These are phyloP conservation scores for Omphalotus guepiniiformis DNA, from an alignment of 768 basidiomycete genomes.

Conservation along the genomic window DNA sequence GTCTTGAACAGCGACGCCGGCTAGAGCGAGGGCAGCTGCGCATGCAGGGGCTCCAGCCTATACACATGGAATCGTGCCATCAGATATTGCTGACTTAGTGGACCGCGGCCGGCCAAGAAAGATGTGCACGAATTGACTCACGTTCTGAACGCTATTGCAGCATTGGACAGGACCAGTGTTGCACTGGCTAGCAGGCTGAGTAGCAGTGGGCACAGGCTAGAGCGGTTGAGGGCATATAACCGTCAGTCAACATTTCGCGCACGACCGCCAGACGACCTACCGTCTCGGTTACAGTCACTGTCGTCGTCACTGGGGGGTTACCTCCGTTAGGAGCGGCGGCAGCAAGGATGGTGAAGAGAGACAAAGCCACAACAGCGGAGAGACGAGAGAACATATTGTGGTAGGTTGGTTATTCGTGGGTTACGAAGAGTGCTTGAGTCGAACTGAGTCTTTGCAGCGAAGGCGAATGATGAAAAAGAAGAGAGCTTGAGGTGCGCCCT, in stretches of 20 bases:
- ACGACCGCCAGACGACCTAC: neutral
- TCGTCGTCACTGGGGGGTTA: no score
- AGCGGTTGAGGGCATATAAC: neutral
- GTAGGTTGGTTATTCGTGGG: no score
- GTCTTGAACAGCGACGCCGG: constrained; percentile 7
- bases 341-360: neutral
- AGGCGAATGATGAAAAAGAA: no score
- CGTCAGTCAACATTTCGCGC: neutral
- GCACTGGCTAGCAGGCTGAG: neutral
- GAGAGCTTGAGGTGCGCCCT: no score
- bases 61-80: neutral
- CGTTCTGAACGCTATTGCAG: neutral
- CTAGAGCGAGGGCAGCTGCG: neutral
- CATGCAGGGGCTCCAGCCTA: neutral
- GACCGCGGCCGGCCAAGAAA: neutral
- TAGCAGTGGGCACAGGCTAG: neutral
- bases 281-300: neutral
- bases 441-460: no score
- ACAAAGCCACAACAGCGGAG: neutral
- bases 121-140: neutral
- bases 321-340: neutral
- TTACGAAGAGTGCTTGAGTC: no score
- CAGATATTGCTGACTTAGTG: neutral
- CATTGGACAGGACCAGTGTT: no score
- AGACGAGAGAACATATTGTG: constrained; percentile 3